phyloP scores from a whole-genome alignment of 1,284 basidiomycete genomes.

The Cystobasidium slooffiae region DNA sequence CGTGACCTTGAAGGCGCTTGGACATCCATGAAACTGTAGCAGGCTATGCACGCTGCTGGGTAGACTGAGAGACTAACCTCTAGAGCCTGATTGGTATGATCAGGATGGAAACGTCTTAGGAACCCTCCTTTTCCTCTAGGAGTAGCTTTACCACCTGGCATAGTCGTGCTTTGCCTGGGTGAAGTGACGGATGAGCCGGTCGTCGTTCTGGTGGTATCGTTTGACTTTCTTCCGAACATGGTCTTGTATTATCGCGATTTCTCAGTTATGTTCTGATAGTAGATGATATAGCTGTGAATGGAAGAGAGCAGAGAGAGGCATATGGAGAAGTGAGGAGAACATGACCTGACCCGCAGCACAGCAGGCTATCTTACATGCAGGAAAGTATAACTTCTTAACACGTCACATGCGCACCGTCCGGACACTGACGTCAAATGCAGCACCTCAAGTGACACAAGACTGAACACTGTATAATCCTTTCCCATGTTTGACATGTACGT shows the following conservation, averaged over 20 bases:
- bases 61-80: slow-evolving; percentile 5
- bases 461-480: too few relatives aligned
- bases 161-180: neutral
- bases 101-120: slow-evolving; percentile 23
- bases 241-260: neutral
- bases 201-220: slow-evolving; percentile 20
- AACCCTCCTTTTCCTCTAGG: slow-evolving; percentile 23
- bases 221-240: slow-evolving; percentile 27
- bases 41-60: neutral
- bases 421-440: too few relatives aligned
- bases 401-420: too few relatives aligned
- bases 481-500: too few relatives aligned
- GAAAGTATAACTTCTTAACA: too few relatives aligned
- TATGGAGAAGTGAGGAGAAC: too few relatives aligned
- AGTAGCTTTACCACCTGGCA: neutral
- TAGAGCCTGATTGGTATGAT: slow-evolving; percentile 33
- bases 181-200: neutral
- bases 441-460: too few relatives aligned
- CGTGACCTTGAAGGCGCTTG: neutral
- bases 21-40: neutral
- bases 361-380: too few relatives aligned
- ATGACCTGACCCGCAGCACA: too few relatives aligned
- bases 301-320: slow-evolving; percentile 3
- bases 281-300: neutral
- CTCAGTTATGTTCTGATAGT: neutral